Conservation (phyloP, 2,329 filamentous ascomycete genomes). For the Phyllosticta ampelicida region DNA sequence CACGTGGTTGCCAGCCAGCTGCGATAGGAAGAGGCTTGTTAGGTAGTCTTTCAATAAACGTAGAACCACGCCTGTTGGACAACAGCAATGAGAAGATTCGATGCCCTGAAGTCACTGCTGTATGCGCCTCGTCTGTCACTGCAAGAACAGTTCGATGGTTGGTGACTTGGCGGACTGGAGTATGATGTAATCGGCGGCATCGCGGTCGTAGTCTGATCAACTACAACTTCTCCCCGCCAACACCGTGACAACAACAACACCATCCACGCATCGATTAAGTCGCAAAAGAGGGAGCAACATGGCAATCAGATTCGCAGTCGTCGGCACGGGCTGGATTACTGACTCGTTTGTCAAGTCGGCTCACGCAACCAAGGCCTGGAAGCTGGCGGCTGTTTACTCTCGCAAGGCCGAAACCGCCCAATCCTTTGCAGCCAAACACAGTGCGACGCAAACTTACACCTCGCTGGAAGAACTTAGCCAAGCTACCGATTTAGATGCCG, state of each 20-base stretch:
- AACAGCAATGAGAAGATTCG: neutral
- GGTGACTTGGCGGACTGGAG: neutral
- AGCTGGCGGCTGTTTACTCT: constrained; percentile 37
- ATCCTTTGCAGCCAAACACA: constrained; percentile 33
- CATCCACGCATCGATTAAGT: neutral
- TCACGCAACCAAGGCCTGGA: constrained; percentile 33
- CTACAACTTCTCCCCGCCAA: neutral
- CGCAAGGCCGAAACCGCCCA: constrained; percentile 33
- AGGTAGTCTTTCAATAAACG: neutral
- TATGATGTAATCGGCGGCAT: constrained; percentile 8
- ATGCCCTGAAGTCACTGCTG: neutral
- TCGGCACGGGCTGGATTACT: constrained; percentile 42
- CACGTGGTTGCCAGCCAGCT: neutral
- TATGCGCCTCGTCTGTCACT: no score
- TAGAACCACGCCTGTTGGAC: neutral
- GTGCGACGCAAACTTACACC: constrained; percentile 26
- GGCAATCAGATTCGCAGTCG: constrained; percentile 33
- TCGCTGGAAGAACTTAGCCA: constrained; percentile 28
- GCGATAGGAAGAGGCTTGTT: neutral
- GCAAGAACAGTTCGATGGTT: neutral
- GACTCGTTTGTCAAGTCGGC: constrained; percentile 36
- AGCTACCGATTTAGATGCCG: constrained; percentile 29
- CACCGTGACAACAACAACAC: neutral
- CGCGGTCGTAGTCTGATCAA: neutral
- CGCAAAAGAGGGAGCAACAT: constrained; percentile 8